phyloP scores from a whole-genome alignment of 441 rosid species.

The Pelargonium citronellum region DNA sequence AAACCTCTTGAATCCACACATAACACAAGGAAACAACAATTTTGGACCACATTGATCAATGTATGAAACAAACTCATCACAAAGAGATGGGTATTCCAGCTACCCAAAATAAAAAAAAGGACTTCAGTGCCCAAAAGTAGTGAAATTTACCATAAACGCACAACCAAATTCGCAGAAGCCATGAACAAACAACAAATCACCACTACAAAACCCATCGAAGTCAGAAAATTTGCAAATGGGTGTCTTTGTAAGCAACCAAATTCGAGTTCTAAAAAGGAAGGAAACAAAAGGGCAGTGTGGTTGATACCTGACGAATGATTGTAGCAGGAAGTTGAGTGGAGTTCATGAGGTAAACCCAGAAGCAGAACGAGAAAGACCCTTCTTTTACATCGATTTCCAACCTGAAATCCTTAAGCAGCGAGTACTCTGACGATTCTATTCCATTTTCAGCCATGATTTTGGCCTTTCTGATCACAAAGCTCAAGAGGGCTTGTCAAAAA shows the following conservation, averaged over 20 bases:
- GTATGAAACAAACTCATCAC: neutral
- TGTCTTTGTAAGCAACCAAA: neutral
- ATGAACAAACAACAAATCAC: neutral
- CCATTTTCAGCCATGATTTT: slow-evolving; percentile 36
- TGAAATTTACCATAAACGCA: neutral
- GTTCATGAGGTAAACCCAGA: slow-evolving; percentile 62
- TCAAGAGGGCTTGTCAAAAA: neutral
- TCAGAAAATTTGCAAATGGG: slow-evolving; percentile 6
- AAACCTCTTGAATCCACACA: neutral
- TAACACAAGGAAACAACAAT: neutral
- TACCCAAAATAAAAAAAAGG: neutral
- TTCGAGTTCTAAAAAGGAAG: neutral
- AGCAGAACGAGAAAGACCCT: slow-evolving; percentile 46
- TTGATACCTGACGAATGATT: slow-evolving; percentile 49
- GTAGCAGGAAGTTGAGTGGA: slow-evolving; percentile 47
- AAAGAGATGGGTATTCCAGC: neutral
- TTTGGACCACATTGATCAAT: neutral
- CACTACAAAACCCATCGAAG: neutral
- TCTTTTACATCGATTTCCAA: slow-evolving; percentile 43
- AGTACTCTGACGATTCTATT: slow-evolving; percentile 37
- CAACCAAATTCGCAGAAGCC: neutral
- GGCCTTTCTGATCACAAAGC: slow-evolving; percentile 10
- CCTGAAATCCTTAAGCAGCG: slow-evolving; percentile 47
- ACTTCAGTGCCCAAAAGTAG: neutral
- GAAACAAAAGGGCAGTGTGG: neutral